Percentiles rank a stretch among this genome's conserved stretches.
Conservation (phyloP, 75 land plant genomes). For the Isoetes taiwanensis region DNA sequence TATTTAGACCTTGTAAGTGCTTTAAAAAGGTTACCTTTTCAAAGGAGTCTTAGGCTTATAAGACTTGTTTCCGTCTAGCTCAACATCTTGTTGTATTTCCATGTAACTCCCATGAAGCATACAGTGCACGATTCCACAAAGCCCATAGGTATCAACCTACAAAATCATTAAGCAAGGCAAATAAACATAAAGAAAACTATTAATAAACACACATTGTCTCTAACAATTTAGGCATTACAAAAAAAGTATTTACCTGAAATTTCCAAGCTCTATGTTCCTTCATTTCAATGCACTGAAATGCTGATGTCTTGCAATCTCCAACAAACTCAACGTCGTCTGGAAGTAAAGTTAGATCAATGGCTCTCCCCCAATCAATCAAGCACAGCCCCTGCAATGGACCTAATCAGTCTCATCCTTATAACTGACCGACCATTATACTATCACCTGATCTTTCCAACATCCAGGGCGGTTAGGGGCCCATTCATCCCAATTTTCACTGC, state of each 20-base stretch:
- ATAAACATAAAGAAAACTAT: background rate
- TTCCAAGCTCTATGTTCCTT: constrained; percentile 71
- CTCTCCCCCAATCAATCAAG: constrained; percentile 96
- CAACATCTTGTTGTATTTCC: constrained; percentile 43
- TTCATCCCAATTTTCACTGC: constrained; percentile 45
- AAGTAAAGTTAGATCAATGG: constrained; percentile 73
- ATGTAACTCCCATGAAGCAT: constrained; percentile 83
- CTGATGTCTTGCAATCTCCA: constrained; percentile 76
- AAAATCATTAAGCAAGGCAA: background rate
- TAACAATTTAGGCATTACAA: background rate
- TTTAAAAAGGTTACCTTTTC: constrained; percentile 40
- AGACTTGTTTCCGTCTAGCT: constrained; percentile 27
- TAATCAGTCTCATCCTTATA: background rate
- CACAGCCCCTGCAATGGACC: constrained; percentile 65
- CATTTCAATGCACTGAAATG: constrained; percentile 88
- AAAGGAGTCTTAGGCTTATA: constrained; percentile 58
- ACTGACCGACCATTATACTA: background rate
- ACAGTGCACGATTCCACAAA: constrained; percentile 81
- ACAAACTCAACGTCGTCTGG: constrained; percentile 43
- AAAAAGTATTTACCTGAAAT: constrained; percentile 46
- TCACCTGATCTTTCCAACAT: constrained; percentile 75
- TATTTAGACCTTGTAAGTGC: background rate
- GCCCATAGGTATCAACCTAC: constrained; percentile 84
- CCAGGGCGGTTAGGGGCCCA: constrained; percentile 40
- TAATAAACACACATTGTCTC: background rate